Conservation (phyloP, 2,329 filamentous ascomycete species). For the Sporothrix dimorphospora region DNA sequence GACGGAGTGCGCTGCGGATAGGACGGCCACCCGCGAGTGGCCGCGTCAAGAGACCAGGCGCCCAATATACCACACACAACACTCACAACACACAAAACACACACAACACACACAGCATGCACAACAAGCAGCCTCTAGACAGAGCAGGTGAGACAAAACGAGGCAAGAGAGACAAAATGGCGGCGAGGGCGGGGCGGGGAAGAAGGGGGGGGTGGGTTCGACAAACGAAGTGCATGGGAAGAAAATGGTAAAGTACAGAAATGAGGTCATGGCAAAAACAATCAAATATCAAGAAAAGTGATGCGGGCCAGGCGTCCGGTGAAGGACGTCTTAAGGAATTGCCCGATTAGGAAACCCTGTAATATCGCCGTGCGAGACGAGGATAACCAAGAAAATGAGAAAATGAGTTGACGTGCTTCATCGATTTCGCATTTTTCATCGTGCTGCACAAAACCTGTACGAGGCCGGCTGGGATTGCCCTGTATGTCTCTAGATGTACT, state of each 20-base stretch:
- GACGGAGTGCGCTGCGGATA: not conserved
- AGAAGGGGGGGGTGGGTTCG: no score
- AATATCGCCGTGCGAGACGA: not conserved
- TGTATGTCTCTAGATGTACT: no score
- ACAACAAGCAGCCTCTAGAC: not conserved
- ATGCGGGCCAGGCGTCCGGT: not conserved
- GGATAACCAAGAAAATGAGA: not conserved
- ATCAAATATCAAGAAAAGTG: no score
- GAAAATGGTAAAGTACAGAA: not conserved
- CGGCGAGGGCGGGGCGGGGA: not conserved
- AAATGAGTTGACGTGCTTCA: not conserved
- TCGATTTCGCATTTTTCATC: not conserved
- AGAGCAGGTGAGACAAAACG: conserved; percentile 1
- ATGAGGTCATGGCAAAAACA: not conserved
- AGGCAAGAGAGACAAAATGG: not conserved
- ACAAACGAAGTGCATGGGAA: not conserved
- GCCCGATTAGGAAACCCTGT: not conserved
- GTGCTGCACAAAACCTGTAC: not conserved
- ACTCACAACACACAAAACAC: no score
- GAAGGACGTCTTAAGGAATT: not conserved
- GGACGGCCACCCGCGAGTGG: no score
- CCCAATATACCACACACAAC: no score
- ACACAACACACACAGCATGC: no score
- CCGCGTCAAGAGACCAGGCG: no score
- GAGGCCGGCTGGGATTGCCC: conserved; percentile 10